Conservation (phyloP, 257 asterid genomes). For the Handroanthus guayacan region DNA sequence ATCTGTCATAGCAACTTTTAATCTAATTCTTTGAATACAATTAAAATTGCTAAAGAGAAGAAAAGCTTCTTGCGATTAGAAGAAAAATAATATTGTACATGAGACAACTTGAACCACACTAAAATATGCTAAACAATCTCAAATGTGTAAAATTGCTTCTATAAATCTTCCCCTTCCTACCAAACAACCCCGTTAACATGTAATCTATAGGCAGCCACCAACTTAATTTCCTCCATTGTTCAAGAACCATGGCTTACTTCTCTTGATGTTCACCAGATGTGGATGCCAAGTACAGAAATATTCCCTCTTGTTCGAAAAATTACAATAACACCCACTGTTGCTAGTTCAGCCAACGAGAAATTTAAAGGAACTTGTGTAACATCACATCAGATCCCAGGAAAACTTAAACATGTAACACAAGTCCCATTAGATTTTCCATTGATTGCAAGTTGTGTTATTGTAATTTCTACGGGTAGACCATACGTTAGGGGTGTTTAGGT, state of each 20-base stretch:
- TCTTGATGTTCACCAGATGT: slow-evolving; percentile 28
- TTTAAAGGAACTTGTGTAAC: too few relatives aligned
- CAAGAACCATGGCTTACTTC: slow-evolving; percentile 41
- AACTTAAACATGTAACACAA: too few relatives aligned
- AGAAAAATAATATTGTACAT: slow-evolving; percentile 38
- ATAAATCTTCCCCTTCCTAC: slow-evolving; percentile 42
- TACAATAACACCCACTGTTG: too few relatives aligned
- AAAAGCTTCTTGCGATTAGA: slow-evolving; percentile 26
- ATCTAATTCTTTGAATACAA: slow-evolving; percentile 20
- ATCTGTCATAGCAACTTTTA: background rate
- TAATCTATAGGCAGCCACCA: slow-evolving; percentile 45
- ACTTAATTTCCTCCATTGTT: slow-evolving; percentile 43
- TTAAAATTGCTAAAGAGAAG: slow-evolving; percentile 1
- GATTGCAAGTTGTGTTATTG: too few relatives aligned
- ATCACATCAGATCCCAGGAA: too few relatives aligned
- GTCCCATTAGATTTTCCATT: too few relatives aligned
- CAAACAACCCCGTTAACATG: slow-evolving; percentile 45
- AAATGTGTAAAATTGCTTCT: slow-evolving; percentile 40
- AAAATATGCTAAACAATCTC: slow-evolving; percentile 44
- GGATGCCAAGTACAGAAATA: background rate
- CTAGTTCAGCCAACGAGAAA: too few relatives aligned
- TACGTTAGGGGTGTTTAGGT: too few relatives aligned
- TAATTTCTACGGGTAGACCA: too few relatives aligned
- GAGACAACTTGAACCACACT: slow-evolving; percentile 34
- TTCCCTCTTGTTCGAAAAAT: too few relatives aligned